Evolutionary conservation across 352 stramenopile genomes (phyloP).

Genomic region (Stramenopiles sp.): DNA sequence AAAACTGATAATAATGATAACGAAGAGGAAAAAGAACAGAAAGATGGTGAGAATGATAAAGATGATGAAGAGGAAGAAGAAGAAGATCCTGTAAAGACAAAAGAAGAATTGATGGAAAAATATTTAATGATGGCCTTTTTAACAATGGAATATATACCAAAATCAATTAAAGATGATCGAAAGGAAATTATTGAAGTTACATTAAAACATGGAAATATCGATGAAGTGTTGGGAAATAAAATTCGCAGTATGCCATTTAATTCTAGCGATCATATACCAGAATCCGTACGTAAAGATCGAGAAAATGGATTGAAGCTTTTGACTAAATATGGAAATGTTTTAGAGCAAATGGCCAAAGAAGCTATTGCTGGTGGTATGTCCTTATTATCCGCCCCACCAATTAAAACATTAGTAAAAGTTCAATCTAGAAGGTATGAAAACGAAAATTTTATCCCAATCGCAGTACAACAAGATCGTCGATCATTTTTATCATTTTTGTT

Average conservation of each 20-base stretch:
- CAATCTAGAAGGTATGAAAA: neutral
- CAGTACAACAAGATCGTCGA: neutral
- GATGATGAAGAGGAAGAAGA: neutral
- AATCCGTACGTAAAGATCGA: neutral
- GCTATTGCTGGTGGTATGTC: neutral
- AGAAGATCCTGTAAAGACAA: neutral
- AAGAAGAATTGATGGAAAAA: neutral
- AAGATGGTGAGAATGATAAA: neutral
- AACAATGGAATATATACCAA: neutral
- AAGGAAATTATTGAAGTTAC: neutral
- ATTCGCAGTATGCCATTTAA: neutral
- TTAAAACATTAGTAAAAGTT: neutral
- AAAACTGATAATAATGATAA: neutral
- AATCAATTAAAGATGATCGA: neutral
- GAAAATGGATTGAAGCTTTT: neutral
- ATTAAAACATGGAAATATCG: neutral
- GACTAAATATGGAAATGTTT: neutral
- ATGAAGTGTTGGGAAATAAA: neutral
- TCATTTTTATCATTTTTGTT: neutral
- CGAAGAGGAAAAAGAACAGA: neutral
- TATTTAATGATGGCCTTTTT: neutral
- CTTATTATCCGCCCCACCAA: neutral
- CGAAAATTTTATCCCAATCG: neutral
- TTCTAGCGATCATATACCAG: neutral
- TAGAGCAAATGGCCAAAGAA: neutral